phyloP scores from a whole-genome alignment of 495 filamentous ascomycete genomes.

The Pseudotulostoma volvatum region DNA sequence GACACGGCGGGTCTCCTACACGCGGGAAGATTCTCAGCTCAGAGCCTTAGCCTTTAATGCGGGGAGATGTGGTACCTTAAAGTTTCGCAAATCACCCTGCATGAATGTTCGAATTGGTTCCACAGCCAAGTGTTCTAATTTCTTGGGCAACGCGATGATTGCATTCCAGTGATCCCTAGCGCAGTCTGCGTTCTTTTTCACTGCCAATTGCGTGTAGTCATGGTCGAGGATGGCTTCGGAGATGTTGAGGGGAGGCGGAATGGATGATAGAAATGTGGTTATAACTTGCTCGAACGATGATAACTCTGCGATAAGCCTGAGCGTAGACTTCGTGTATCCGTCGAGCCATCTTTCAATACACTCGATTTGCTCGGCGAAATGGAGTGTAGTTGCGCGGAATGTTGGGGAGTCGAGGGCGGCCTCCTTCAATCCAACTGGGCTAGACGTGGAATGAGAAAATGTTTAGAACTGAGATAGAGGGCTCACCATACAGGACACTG shows the following conservation, averaged over 20 bases:
- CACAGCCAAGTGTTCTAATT: conserved; percentile 55
- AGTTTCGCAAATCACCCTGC: conserved; percentile 48
- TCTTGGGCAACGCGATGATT: conserved; percentile 52
- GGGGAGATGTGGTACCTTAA: conserved; percentile 39
- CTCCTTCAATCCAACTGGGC: conserved; percentile 84
- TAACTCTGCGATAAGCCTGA: conserved; percentile 61
- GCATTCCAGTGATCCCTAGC: conserved; percentile 72
- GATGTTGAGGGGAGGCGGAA: conserved; percentile 50
- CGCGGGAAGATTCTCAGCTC: no score
- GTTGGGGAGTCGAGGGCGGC: conserved; percentile 91
- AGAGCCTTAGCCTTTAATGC: no score
- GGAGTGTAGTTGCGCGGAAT: conserved; percentile 73
- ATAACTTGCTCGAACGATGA: conserved; percentile 51
- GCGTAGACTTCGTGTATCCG: conserved; percentile 59
- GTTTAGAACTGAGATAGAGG: background rate
- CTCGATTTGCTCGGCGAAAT: conserved; percentile 88
- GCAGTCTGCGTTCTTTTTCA: conserved; percentile 70
- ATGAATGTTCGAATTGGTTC: conserved; percentile 72
- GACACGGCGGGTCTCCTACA: conserved; percentile 53
- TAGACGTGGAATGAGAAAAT: conserved; percentile 9
- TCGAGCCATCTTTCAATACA: conserved; percentile 88
- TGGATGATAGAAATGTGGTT: conserved; percentile 53
- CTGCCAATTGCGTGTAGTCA: conserved; percentile 80
- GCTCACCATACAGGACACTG: conserved; percentile 34
- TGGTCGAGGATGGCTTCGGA: conserved; percentile 77